Evolutionary conservation across 1,284 basidiomycete species (phyloP).

Genomic region (Pseudozyma hubeiensis): DNA sequence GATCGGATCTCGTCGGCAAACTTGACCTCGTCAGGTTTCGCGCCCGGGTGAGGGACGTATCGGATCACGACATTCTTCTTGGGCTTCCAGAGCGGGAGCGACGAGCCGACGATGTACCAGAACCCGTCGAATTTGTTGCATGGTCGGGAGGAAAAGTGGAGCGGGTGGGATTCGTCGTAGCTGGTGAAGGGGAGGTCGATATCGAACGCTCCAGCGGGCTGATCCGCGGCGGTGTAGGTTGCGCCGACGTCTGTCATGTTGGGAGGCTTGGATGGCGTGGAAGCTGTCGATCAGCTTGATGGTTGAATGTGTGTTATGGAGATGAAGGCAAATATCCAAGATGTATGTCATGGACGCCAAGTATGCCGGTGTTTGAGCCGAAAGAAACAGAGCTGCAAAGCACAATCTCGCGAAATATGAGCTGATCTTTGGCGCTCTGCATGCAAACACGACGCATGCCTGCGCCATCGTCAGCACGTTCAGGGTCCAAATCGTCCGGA

Average conservation of each 20-base stretch:
- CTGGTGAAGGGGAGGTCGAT: constrained; percentile 44
- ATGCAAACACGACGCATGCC: too few relatives aligned
- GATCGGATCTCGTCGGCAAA: constrained; percentile 51
- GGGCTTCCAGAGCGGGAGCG: constrained; percentile 39
- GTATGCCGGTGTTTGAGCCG: constrained; percentile 10
- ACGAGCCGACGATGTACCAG: constrained; percentile 47
- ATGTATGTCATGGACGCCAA: not conserved
- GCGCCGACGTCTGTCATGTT: constrained; percentile 4
- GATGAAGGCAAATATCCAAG: not conserved
- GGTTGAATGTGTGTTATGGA: not conserved
- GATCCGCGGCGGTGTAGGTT: not conserved
- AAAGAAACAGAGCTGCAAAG: not conserved
- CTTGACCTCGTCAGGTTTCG: constrained; percentile 23
- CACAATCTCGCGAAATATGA: not conserved
- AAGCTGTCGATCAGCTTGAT: not conserved
- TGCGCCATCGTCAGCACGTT: not conserved
- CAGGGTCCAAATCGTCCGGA: not conserved
- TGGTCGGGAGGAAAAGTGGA: constrained; percentile 33
- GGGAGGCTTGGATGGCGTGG: not conserved
- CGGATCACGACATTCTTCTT: constrained; percentile 52
- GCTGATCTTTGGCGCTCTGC: not conserved
- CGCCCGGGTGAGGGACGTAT: constrained; percentile 27
- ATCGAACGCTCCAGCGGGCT: constrained; percentile 25
- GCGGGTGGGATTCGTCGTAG: constrained; percentile 31
- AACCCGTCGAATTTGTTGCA: constrained; percentile 27